Evolutionary conservation across 192 early-diverging fungal species (phyloP).

Genomic region (Jimgerdemannia flammicorona): DNA sequence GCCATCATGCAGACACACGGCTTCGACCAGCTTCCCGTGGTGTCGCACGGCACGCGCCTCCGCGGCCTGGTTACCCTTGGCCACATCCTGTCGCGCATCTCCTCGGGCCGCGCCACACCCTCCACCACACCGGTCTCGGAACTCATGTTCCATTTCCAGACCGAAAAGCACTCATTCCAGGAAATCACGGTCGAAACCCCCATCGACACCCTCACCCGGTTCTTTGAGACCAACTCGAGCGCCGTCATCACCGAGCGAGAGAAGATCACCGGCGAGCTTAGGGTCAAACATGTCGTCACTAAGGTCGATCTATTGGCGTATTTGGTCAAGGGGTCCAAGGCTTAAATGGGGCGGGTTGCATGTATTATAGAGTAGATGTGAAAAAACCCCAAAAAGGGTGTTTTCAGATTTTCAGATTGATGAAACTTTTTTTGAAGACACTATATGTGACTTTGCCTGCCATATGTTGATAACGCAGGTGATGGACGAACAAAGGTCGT

Average conservation of each 20-base stretch:
- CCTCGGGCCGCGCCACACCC: conserved; percentile 62
- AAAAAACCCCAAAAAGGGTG: no score
- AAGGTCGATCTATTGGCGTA: conserved; percentile 89
- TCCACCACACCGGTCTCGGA: conserved; percentile 56
- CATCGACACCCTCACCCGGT: conserved; percentile 76
- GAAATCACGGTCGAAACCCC: conserved; percentile 87
- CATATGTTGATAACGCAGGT: no score
- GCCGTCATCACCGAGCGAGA: conserved; percentile 85
- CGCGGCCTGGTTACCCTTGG: conserved; percentile 89
- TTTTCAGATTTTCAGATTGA: no score
- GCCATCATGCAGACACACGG: conserved; percentile 83
- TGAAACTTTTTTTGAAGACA: no score
- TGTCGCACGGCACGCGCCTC: conserved; percentile 60
- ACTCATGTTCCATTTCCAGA: conserved; percentile 87
- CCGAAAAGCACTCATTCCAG: conserved; percentile 60
- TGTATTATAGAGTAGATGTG: no score
- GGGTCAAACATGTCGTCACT: conserved; percentile 84
- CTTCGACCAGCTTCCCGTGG: conserved; percentile 96
- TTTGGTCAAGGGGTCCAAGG: conserved; percentile 57
- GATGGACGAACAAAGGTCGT: no score
- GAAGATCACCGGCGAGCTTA: conserved; percentile 49
- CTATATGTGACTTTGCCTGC: no score
- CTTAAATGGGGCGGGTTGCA: neutral
- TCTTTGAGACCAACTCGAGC: conserved; percentile 90
- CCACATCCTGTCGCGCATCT: conserved; percentile 70